Evolutionary conservation across 169 alveolate species (phyloP).

Genomic region (Cryptosporidium ryanae): DNA sequence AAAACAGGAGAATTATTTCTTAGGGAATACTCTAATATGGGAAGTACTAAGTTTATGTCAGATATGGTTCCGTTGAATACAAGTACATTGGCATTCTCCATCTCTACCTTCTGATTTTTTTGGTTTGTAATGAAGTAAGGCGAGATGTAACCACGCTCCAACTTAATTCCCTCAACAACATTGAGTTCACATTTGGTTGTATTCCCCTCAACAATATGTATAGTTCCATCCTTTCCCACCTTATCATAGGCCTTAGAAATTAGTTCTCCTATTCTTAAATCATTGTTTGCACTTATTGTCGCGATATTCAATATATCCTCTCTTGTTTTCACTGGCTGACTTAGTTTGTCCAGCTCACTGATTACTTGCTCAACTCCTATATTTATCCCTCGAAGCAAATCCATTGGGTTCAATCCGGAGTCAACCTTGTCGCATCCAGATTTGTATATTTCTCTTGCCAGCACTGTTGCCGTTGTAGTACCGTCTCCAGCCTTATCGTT

Average conservation of each 20-base stretch:
- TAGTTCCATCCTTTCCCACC: slow-evolving; percentile 98
- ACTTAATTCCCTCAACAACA: slow-evolving; percentile 98
- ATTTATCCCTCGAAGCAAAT: slow-evolving; percentile 94
- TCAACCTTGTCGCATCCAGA: slow-evolving; percentile 99
- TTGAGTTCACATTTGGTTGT: slow-evolving; percentile 97
- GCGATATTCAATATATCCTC: slow-evolving; percentile 94
- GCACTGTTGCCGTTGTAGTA: slow-evolving; percentile 98
- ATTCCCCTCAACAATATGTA: slow-evolving; percentile 98
- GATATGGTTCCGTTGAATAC: slow-evolving; percentile 95
- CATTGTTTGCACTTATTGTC: slow-evolving; percentile 99
- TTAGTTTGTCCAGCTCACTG: slow-evolving; percentile 82
- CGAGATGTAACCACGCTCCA: slow-evolving; percentile 98
- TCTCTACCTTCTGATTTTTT: slow-evolving; percentile 94
- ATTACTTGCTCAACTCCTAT: slow-evolving; percentile 89
- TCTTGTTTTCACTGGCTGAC: slow-evolving; percentile 87
- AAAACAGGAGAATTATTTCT: slow-evolving; percentile 93
- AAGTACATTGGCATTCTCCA: slow-evolving; percentile 95
- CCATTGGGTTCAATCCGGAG: slow-evolving; percentile 99
- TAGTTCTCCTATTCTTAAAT: slow-evolving; percentile 93
- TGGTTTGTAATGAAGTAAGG: slow-evolving; percentile 98
- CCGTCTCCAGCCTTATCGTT: slow-evolving; percentile 99
- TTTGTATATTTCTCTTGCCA: slow-evolving; percentile 97
- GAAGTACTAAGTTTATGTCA: slow-evolving; percentile 89
- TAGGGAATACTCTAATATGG: slow-evolving; percentile 94
- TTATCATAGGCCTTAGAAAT: slow-evolving; percentile 97